Base-by-base conservation (phyloP, 1,284 basidiomycete genomes). In the Ganoderma sinense region DNA sequence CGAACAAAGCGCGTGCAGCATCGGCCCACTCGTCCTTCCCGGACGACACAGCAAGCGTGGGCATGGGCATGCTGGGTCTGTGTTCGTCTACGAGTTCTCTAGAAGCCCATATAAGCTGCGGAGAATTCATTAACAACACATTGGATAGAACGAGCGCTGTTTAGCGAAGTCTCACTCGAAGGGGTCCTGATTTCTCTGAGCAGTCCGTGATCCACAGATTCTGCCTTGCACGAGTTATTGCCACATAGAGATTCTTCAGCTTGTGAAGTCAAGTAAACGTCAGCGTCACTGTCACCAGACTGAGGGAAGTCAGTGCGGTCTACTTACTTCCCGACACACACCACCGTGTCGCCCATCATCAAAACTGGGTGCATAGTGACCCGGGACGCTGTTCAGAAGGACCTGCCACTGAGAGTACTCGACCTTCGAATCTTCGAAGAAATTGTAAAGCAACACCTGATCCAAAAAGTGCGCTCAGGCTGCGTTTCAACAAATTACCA, bases 171-270 rank as follows among this genome's bases (percentile, higher is more conserved):
- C 82, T 72, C 68, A 91, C 91, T 74, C 84, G 80, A 85, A 92
- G 87, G 0, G 89, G 85, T 58, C 86, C 85, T 11, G 84, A 83
- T 62, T 83, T 87, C 4, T 82, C 79, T 2, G 89, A 91, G 39
- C 81, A 82, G 77, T 92, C 92, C 4, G 85, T 84, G 18, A 92
- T 88, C 88, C 89, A 91, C 4, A 92, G 75, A 59, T 89, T 89
- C 69, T 88, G 89, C 40, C 89, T 82, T 1, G 91, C 90, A 43
- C 91, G 78, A 0, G 91, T 93, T 45, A 92, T 84, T 0, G 90
- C 91, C 5, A 93, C 91, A 67, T 93, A 92, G 0, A 93, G 78
- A 62, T 83, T 84, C 73, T 92, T 91, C 33, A 92, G 78, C 89
- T 92, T 51, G 13, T 3, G 48, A 10, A 8, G 23, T 51, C 65